Evolutionary conservation across 148 eudicot species (phyloP).

Genomic region (Rhododendron molle): DNA sequence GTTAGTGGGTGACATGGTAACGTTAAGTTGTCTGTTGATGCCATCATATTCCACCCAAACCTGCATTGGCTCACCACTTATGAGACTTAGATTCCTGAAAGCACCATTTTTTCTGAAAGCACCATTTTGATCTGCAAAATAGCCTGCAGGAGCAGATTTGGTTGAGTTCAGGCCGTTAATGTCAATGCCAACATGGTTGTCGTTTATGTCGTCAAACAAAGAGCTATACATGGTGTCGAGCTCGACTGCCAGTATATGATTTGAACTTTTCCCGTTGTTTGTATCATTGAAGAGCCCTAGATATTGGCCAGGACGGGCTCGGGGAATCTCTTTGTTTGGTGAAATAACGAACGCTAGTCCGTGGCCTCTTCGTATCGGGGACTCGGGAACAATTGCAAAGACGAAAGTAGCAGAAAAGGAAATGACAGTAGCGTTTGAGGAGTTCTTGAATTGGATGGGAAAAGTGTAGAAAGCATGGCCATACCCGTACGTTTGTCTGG

Average conservation of each 20-base stretch:
- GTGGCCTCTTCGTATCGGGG: neutral
- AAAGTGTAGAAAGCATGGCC: neutral
- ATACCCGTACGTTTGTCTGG: rapidly evolving
- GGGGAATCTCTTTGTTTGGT: neutral
- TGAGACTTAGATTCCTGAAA: too few species aligned
- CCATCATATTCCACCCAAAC: too few species aligned
- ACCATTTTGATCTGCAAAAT: neutral
- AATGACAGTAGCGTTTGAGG: neutral
- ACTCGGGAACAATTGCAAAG: neutral
- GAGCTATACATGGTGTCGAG: neutral
- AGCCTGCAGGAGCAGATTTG: neutral
- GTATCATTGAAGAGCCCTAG: neutral
- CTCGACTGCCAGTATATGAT: conserved; percentile 2
- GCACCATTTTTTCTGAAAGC: too few species aligned
- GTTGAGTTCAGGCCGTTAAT: neutral
- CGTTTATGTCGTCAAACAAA: neutral
- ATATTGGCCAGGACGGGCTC: neutral
- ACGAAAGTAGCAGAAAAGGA: neutral
- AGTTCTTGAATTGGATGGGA: conserved; percentile 1
- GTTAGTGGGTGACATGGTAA: too few species aligned
- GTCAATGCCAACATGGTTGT: neutral
- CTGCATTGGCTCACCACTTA: too few species aligned
- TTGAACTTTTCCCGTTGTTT: neutral
- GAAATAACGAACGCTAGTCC: neutral
- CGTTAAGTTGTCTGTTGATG: too few species aligned